Conservation (phyloP, 2,329 filamentous ascomycete genomes). For the Nemania sp. region DNA sequence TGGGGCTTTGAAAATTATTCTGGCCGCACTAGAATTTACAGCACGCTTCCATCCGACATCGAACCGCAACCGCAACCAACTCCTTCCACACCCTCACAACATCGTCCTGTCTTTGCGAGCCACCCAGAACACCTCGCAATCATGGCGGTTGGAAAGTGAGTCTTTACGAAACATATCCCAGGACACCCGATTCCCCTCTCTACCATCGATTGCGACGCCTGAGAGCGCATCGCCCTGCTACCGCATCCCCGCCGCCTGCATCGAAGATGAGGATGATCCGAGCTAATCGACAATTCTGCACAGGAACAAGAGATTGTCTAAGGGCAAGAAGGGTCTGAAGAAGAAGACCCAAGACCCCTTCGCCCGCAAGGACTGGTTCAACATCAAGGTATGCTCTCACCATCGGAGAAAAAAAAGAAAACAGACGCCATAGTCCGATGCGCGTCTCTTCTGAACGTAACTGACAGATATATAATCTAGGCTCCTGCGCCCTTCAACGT, state of each 20-base stretch:
- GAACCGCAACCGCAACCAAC: constrained; percentile 37
- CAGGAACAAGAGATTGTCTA: constrained; percentile 99
- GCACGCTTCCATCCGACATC: constrained; percentile 37
- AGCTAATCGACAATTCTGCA: constrained; percentile 40
- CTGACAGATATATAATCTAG: constrained; percentile 50
- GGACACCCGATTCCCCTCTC: constrained; percentile 19
- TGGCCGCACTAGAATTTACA: constrained; percentile 38
- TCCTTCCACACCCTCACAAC: constrained; percentile 38
- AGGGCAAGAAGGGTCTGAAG: constrained; percentile 99
- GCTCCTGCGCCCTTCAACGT: constrained; percentile 94
- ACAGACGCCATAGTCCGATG: not conserved
- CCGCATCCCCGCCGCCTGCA: constrained; percentile 25
- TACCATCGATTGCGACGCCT: constrained; percentile 24
- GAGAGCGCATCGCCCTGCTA: constrained; percentile 17
- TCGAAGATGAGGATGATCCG: constrained; percentile 19
- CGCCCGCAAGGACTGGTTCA: constrained; percentile 99
- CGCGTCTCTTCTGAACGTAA: not conserved
- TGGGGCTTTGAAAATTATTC: constrained; percentile 39
- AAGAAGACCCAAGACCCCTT: constrained; percentile 99
- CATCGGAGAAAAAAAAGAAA: not conserved
- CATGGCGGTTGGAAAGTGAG: constrained; percentile 84
- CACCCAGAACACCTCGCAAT: constrained; percentile 59
- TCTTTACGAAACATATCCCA: constrained; percentile 32
- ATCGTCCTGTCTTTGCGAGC: constrained; percentile 43
- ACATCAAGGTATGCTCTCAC: constrained; percentile 74